phyloP scores from a whole-genome alignment of 768 basidiomycete genomes.

The Suillus subalutaceus region DNA sequence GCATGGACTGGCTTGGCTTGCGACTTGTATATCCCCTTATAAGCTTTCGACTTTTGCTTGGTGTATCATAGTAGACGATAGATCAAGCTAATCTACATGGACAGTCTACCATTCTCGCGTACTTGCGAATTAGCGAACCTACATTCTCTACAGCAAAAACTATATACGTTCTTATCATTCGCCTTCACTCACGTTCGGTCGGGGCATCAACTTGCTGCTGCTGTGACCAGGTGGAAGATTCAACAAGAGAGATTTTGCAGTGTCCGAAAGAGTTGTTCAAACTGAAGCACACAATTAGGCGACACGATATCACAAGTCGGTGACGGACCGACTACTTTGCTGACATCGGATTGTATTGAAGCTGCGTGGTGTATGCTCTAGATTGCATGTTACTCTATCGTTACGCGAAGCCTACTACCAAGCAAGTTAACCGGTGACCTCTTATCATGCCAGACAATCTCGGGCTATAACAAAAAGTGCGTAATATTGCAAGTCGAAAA shows the following conservation, averaged over 20 bases:
- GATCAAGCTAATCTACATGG: conserved; percentile 17
- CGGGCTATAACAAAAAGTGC: not conserved
- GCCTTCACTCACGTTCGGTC: not conserved
- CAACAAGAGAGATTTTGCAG: not conserved
- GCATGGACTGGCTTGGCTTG: conserved; percentile 18
- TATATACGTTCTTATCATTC: not conserved
- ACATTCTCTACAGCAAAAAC: not conserved
- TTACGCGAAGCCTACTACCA: not conserved
- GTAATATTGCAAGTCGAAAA: not conserved
- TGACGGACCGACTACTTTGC: not conserved
- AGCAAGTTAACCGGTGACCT: not conserved
- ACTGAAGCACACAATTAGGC: not conserved
- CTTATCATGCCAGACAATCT: not conserved
- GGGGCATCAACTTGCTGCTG: not conserved
- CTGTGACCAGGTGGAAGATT: not conserved
- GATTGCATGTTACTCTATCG: not conserved
- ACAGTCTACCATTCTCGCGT: not conserved
- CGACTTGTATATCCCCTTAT: conserved; percentile 28
- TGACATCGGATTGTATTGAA: not conserved
- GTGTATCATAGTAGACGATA: conserved; percentile 33
- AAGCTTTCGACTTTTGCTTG: conserved; percentile 21
- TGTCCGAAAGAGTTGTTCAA: not conserved
- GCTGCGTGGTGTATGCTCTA: not conserved
- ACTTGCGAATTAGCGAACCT: not conserved
- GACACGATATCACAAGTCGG: not conserved